Conservation (phyloP, 176 grass and related monocot species). For the Cocos nucifera region DNA sequence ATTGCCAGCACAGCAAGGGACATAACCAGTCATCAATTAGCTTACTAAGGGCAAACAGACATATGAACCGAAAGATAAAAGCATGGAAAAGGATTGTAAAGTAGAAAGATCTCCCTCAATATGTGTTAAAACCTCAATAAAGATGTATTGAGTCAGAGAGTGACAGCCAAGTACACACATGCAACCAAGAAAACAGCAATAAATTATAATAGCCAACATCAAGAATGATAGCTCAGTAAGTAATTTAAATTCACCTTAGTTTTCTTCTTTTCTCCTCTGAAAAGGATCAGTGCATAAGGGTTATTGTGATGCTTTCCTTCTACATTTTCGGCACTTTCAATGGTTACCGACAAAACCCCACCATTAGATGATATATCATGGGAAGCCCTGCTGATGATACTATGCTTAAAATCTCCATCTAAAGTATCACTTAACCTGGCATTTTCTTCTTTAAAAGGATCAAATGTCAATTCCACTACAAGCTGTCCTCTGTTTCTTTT, state of each 20-base stretch:
- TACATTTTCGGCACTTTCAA: slow-evolving; percentile 71
- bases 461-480: slow-evolving; percentile 68
- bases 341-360: slow-evolving; percentile 52
- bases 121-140: no score
- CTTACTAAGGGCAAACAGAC: no score
- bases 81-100: no score
- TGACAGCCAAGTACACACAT: no score
- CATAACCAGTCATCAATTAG: no score
- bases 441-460: slow-evolving; percentile 75
- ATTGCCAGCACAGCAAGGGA: no score
- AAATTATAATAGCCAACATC: no score
- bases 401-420: slow-evolving; percentile 17
- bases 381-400: background rate
- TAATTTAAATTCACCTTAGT: slow-evolving; percentile 48
- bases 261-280: slow-evolving; percentile 71
- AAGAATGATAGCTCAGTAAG: no score
- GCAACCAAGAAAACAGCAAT: no score
- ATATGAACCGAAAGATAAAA: no score
- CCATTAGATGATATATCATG: slow-evolving; percentile 15
- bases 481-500: slow-evolving; percentile 76
- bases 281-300: slow-evolving; percentile 59
- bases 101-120: no score
- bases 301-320: slow-evolving; percentile 89
- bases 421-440: slow-evolving; percentile 17
- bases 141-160: no score